These are phyloP conservation scores for Talaromyces marneffei DNA, from an alignment of 2,329 filamentous ascomycete genomes.

Conservation along the genomic window DNA sequence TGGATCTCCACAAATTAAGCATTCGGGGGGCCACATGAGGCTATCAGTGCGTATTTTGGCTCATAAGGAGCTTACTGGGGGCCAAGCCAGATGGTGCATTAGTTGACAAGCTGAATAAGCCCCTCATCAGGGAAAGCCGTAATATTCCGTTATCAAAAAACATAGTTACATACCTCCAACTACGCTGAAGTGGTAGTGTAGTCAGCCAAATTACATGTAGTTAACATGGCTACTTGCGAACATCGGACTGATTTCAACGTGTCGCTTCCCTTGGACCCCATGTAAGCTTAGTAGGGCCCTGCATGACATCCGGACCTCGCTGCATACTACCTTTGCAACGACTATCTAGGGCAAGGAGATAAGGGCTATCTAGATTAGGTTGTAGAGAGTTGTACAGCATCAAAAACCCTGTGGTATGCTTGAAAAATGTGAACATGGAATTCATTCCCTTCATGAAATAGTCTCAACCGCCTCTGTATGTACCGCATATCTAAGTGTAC, in stretches of 20 bases:
- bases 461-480: neutral
- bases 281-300: neutral
- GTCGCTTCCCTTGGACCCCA: conserved; percentile 15
- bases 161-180: conserved; percentile 67
- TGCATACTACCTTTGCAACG: neutral
- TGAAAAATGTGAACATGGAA: neutral
- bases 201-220: neutral
- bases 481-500: neutral
- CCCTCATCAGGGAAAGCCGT: neutral
- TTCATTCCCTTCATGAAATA: neutral
- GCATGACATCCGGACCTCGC: neutral
- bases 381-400: neutral
- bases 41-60: too few relatives aligned
- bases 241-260: conserved; percentile 85
- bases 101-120: neutral
- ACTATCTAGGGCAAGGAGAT: conserved; percentile 39
- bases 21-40: too few relatives aligned
- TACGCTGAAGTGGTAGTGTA: conserved; percentile 29
- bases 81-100: neutral
- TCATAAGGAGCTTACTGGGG: neutral
- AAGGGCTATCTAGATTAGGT: conserved; percentile 55
- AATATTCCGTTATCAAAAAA: neutral
- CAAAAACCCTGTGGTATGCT: neutral
- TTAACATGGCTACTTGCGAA: neutral
- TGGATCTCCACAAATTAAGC: too few relatives aligned